Evolutionary conservation across 202 grass and related monocot species (phyloP).

Genomic region (Setaria viridis): DNA sequence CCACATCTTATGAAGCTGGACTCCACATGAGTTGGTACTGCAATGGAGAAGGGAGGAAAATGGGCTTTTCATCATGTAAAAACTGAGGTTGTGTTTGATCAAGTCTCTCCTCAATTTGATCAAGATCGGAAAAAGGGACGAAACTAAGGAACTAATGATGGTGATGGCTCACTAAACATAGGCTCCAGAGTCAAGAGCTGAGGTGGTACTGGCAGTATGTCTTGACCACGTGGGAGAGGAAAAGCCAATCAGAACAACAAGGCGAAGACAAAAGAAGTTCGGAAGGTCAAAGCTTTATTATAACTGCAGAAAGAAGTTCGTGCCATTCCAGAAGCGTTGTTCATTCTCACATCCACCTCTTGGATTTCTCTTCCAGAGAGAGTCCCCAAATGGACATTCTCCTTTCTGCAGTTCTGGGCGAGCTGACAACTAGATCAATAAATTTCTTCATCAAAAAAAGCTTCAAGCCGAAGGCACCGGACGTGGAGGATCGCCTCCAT

Average conservation of each 20-base stretch:
- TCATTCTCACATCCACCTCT: not conserved
- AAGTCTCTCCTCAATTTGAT: not conserved
- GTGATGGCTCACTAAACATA: not conserved
- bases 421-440: constrained; percentile 5
- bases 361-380: not conserved
- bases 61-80: not conserved
- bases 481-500: not conserved
- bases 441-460: not conserved
- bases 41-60: not conserved
- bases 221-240: too few species aligned
- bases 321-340: too few species aligned
- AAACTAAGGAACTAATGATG: not conserved
- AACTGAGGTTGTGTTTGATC: not conserved
- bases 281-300: too few species aligned
- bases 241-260: too few species aligned
- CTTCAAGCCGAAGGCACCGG: not conserved
- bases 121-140: too few species aligned
- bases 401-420: not conserved
- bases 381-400: constrained; percentile 1
- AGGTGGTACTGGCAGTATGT: too few species aligned
- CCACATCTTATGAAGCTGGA: not conserved
- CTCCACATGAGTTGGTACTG: not conserved
- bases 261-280: too few species aligned
- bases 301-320: too few species aligned
- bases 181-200: not conserved